Evolutionary conservation across 1,284 basidiomycete species (phyloP).

Genomic region (Kwoniella shivajii): DNA sequence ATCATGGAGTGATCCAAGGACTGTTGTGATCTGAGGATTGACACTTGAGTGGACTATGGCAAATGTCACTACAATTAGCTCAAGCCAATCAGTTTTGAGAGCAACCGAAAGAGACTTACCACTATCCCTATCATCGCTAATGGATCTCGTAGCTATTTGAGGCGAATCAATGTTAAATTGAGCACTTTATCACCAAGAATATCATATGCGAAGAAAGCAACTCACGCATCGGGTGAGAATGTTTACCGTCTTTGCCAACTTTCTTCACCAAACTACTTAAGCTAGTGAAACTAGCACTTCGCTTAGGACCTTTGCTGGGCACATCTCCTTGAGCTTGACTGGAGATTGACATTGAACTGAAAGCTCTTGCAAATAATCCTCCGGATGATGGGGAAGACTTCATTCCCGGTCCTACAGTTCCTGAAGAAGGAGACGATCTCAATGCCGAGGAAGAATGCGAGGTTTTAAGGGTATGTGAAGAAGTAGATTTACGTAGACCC

Average conservation of each 20-base stretch:
- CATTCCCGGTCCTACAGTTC: not conserved
- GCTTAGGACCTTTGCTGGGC: conserved; percentile 22
- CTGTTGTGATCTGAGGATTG: conserved; percentile 36
- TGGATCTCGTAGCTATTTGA: not conserved
- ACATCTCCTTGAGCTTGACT: conserved; percentile 16
- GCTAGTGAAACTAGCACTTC: conserved; percentile 37
- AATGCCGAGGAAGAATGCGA: conserved; percentile 6
- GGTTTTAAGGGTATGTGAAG: conserved; percentile 2
- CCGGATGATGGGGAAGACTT: conserved; percentile 14
- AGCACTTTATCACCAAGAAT: not conserved
- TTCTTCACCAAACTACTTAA: conserved; percentile 30
- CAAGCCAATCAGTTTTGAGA: not conserved
- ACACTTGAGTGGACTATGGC: conserved; percentile 5
- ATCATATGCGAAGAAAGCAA: not conserved
- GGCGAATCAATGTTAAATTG: not conserved
- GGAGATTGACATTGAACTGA: conserved; percentile 31
- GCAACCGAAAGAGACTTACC: not conserved
- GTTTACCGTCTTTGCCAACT: conserved; percentile 15
- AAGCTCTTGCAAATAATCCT: conserved; percentile 21
- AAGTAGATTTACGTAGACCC: conserved; percentile 7
- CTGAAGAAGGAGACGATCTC: not conserved
- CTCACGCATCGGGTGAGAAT: conserved; percentile 4
- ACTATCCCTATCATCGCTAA: conserved; percentile 11
- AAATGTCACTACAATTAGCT: not conserved
- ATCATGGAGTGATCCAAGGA: conserved; percentile 38